Base-by-base conservation (phyloP, 495 filamentous ascomycete genomes). In the Neurospora africana region DNA sequence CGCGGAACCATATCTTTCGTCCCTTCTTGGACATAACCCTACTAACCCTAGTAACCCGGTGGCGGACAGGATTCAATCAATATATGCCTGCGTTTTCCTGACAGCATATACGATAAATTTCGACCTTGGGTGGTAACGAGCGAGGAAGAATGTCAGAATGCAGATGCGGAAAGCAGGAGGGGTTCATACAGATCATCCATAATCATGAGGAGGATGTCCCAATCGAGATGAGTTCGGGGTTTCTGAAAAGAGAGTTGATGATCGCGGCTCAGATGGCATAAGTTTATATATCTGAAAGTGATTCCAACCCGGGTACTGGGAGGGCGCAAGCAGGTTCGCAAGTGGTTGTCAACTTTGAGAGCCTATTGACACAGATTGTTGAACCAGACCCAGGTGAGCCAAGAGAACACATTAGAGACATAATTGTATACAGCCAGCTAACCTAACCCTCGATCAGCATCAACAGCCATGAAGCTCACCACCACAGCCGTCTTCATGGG, bases 381-480 rank as follows among this genome's bases (percentile, higher is more conserved):
- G 47, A 61, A 15, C 23, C 4, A 30, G 2, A 61, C 23, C 6
- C 5, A 61, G 47, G 23, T 30, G 23, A 61, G 47, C 47, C 5
- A 61, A 61, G 23, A 61, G 23, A 4, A 30, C 23, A 61, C 11
- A 5, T 30, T 5, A 61, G 47, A 61, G 5, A 61, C 47, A 17
- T 6, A 6, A 30, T 35, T 72, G 33, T 43, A 43, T 33, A 9
- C 41, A 30, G 68, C 10, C 38, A 71, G 36, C 36, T 61, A 37
- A 40, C 21, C 33, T 21, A 8, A 30, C 47, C 23, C 13, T 61
- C 2, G 23, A 30, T 61, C 5, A 30, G 47, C 15, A 30, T 17
- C 53, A 65, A 4, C 27, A 35, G 72, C 36, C 68, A 79, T 78
- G 76, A 79, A 76, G 70, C 23, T 74, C 70, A n/a, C 72, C 30